Base-by-base conservation (phyloP, 2,329 filamentous ascomycete genomes). In the Cladosporium colombiae region DNA sequence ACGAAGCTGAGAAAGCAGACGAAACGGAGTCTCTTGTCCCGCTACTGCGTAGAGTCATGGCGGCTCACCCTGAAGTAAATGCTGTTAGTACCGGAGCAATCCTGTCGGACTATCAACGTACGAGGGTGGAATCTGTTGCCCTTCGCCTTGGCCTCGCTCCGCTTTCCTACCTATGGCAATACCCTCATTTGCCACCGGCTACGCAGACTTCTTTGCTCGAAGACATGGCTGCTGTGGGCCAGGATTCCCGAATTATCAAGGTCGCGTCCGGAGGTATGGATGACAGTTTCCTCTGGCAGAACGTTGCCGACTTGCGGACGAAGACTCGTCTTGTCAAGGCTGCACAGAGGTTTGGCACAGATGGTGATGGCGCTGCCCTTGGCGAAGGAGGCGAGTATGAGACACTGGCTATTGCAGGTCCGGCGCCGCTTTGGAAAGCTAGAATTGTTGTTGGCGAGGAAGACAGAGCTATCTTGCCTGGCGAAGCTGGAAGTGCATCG, bases 321-420 rank as follows among this genome's bases (percentile, higher is more conserved):
- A 78, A 85, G 63, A 74, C 72, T 60, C 78, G 79, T 52, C 73
- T 90, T 62, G 78, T 81, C 33, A 83, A 80, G 68, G 82, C 87
- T 0, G 83, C 92, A 75, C 80, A 82, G 59, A 84, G 87, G 68
- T 96, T 96, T 78, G 90, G 90, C 53, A 80, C 84, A 68, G 81
- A 80, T 73, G 81, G 85, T 67, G 80, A 84, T 68, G 92, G 91
- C 0, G 90, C 91, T 10, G 87, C 93, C 11, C 80, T 98, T 21
- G 95, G 95, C 0, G 95, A 98, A 77, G 95, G 95, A 6, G 95
- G 95, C 3, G 95, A 98, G 81, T 98, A 96, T 78, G 95, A 98
- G 84, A 98, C 93, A 33, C 81, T 98, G 62, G 92, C 95, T 53
- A 74, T 98, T 40, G 88, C 93, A 78, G 95, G 94, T 13, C 94